Conservation (phyloP, 352 stramenopile species). For the Globisporangium barbulae region DNA sequence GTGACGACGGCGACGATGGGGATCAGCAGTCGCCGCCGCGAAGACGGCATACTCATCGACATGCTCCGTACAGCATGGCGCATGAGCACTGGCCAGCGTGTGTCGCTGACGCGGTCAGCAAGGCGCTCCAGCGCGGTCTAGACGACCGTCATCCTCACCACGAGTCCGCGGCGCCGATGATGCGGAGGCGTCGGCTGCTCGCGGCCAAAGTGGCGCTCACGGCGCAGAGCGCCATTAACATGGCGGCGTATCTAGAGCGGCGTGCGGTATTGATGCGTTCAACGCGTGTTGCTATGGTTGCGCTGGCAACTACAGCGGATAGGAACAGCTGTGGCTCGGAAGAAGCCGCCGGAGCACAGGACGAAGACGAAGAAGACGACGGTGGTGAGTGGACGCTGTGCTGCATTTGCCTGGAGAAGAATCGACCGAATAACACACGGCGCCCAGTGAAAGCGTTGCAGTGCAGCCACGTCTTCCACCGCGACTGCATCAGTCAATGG, state of each 20-base stretch:
- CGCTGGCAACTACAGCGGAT: not conserved
- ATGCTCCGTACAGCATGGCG: not conserved
- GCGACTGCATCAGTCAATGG: slow-evolving; percentile 28
- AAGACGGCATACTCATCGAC: not conserved
- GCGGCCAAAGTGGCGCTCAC: slow-evolving; percentile 13
- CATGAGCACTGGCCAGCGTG: not conserved
- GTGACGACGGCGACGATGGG: not conserved
- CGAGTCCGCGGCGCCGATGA: not conserved
- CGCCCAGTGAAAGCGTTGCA: slow-evolving; percentile 15
- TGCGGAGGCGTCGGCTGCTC: slow-evolving; percentile 1
- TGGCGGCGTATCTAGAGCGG: slow-evolving; percentile 15
- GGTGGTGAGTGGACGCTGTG: slow-evolving; percentile 4
- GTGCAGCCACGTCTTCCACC: slow-evolving; percentile 34
- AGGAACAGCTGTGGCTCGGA: not conserved
- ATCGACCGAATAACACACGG: not conserved
- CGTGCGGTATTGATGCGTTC: not conserved
- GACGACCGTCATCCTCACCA: not conserved
- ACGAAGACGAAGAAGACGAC: not conserved
- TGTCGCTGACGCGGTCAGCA: slow-evolving; percentile 8
- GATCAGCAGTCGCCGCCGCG: not conserved
- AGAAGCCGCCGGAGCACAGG: not conserved
- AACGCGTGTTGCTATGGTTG: not conserved
- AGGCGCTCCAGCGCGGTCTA: slow-evolving; percentile 8
- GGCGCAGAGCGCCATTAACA: slow-evolving; percentile 12
- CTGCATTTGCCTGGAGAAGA: slow-evolving; percentile 32